Percentiles rank a stretch among this genome's conserved stretches.
These are phyloP conservation scores for Trypanosoma theileri DNA, from an alignment of 208 protist species.

Conservation along the genomic window DNA sequence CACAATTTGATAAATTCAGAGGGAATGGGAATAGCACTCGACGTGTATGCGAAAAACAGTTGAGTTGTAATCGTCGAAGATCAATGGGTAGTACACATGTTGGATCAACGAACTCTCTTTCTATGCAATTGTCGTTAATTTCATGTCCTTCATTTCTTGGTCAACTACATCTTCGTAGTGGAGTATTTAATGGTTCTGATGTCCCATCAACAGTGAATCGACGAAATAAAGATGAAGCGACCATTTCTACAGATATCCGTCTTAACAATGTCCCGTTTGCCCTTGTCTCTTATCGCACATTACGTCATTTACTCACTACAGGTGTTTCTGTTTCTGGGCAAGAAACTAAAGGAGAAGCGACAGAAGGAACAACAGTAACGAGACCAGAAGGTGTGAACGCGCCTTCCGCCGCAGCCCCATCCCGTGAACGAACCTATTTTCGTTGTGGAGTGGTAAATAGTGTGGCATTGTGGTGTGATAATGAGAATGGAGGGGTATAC, in stretches of 20 bases:
- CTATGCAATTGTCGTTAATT: not conserved
- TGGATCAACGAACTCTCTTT: not conserved
- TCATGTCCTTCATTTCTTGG: slow-evolving; percentile 15
- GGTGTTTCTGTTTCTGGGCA: not conserved
- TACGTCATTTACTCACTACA: not conserved
- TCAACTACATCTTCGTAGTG: slow-evolving; percentile 14
- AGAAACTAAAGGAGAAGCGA: not conserved
- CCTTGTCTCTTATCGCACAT: not conserved
- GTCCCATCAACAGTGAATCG: not conserved
- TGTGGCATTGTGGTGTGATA: slow-evolving; percentile 53
- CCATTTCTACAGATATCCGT: no score
- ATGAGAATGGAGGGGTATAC: slow-evolving; percentile 41
- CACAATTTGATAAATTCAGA: not conserved
- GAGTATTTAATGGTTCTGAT: not conserved
- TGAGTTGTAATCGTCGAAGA: not conserved
- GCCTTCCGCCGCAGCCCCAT: not conserved
- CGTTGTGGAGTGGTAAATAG: slow-evolving; percentile 67
- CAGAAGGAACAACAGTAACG: not conserved
- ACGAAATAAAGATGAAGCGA: not conserved
- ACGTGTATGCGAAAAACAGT: not conserved
- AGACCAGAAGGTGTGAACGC: not conserved
- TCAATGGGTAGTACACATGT: not conserved
- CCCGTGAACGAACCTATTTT: slow-evolving; percentile 7
- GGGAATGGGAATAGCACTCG: not conserved
- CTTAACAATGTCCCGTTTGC: slow-evolving; percentile 12